These are phyloP conservation scores for Venturia aucupariae DNA, from an alignment of 2,329 filamentous ascomycete genomes.

Conservation along the genomic window DNA sequence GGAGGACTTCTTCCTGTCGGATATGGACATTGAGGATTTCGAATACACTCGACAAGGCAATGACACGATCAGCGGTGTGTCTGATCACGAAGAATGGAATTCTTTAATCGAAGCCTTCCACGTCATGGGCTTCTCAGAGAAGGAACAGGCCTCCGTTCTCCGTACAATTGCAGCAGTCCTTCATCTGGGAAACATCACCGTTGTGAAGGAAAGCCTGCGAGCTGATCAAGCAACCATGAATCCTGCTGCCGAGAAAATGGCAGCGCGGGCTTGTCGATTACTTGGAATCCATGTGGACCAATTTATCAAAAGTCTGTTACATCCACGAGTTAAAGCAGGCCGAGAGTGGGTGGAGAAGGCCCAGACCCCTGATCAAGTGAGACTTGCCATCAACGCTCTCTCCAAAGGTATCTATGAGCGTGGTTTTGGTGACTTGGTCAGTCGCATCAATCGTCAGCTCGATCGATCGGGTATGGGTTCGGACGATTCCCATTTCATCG, in stretches of 20 bases:
- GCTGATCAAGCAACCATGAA: constrained; percentile 83
- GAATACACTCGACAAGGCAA: constrained; percentile 87
- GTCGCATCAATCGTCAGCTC: constrained; percentile 82
- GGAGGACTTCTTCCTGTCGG: constrained; percentile 65
- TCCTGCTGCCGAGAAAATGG: constrained; percentile 63
- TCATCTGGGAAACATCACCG: constrained; percentile 84
- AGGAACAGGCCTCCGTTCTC: constrained; percentile 75
- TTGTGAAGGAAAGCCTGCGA: constrained; percentile 81
- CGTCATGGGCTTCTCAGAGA: constrained; percentile 84
- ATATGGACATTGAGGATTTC: constrained; percentile 74
- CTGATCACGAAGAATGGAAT: constrained; percentile 85
- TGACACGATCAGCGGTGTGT: constrained; percentile 82
- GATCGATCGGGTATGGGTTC: constrained; percentile 74
- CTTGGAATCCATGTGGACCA: constrained; percentile 76
- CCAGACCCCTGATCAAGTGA: constrained; percentile 93
- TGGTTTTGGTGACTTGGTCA: constrained; percentile 85
- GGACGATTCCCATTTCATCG: constrained; percentile 92
- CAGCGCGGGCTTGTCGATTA: constrained; percentile 70
- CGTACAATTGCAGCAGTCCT: constrained; percentile 84
- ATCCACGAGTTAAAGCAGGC: constrained; percentile 89
- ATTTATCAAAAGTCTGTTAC: constrained; percentile 80
- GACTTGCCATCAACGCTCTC: constrained; percentile 78
- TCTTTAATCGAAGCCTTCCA: constrained; percentile 83
- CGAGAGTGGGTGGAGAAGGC: constrained; percentile 98
- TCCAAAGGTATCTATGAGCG: constrained; percentile 97